phyloP scores from a whole-genome alignment of 176 grass and related monocot species.

The Oryza longistaminata region DNA sequence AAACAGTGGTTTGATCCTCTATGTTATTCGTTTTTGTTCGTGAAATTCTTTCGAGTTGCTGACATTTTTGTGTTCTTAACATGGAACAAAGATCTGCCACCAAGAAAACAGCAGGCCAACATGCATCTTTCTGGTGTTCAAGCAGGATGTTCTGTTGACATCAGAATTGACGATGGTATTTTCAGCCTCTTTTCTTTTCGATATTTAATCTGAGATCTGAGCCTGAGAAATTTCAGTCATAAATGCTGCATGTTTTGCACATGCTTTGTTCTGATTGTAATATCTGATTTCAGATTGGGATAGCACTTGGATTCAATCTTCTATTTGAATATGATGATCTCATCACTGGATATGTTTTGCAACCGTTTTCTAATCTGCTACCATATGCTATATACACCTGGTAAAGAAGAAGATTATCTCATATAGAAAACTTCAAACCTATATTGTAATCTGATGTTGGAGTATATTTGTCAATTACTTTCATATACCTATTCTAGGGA shows the following conservation, averaged over 20 bases:
- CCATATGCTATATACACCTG: conserved; percentile 62
- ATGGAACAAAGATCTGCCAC: conserved; percentile 74
- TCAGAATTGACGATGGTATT: conserved; percentile 87
- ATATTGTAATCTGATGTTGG: conserved; percentile 7
- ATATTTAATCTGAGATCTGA: conserved; percentile 30
- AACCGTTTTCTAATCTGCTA: conserved; percentile 63
- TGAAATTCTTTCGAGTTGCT: conserved; percentile 31
- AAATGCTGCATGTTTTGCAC: conserved; percentile 4
- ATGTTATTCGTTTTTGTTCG: neutral
- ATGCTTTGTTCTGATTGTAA: conserved; percentile 25
- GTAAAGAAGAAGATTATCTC: conserved; percentile 47
- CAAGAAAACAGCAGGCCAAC: conserved; percentile 78
- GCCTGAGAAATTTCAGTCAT: neutral
- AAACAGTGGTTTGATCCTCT: neutral
- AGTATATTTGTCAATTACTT: conserved; percentile 34
- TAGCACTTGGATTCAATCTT: conserved; percentile 86
- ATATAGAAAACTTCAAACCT: conserved; percentile 7
- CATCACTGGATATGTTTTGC: conserved; percentile 69
- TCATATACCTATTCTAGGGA: conserved; percentile 47
- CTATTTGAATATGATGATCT: conserved; percentile 73
- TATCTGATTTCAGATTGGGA: conserved; percentile 83
- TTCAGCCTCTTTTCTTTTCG: conserved; percentile 18
- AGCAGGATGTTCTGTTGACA: conserved; percentile 77
- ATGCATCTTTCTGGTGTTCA: conserved; percentile 75
- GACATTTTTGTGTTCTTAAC: conserved; percentile 28